Base-by-base conservation (phyloP, 2,329 filamentous ascomycete species). In the Apiospora aurea region DNA sequence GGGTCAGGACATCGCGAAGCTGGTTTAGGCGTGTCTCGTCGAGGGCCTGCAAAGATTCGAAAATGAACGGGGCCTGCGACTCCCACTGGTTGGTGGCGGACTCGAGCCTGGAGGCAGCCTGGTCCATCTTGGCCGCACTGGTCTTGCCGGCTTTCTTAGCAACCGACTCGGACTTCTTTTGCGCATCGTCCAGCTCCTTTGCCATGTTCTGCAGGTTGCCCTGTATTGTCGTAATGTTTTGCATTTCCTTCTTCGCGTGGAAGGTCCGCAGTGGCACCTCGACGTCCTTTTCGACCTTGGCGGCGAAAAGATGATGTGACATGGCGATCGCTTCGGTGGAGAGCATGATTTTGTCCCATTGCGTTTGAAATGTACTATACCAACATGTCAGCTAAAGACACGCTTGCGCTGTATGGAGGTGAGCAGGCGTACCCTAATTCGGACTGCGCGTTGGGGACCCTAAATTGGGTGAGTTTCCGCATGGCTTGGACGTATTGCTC, bases 11-110 rank as follows among this genome's bases (percentile, higher is more conserved):
- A 82, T 98, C 96, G 74, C 96, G 93, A 72, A 99, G 87, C 79
- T 97, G 93, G 81, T 98, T 97, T 76, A 97, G 86, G 71, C 96
- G 91, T 77, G 90, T 92, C 84, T 99, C 96, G 79, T 99, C 96
- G 44, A 97, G 86, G 7, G 94, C 92, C 81, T 99, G 96, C 38
- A 99, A 89, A 73, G 92, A 93, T 83, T 99, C 96, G 79, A 97
- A 98, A 73, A 98, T 93, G 82, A 94, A 98, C 0, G 96, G 96
- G 18, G 96, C 94, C 81, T 97, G 95, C 0, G 94, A 95, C 71
- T 97, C 92, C 96, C 96, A 99, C 80, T 97, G 93, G 75, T 92
- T 89, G 64, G 87, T 90, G n/a, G 94, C 92, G 73, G 90, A 90
- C 75, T 97, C 93, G 61, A 97, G 89, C 75, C 91, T 92, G 24